These are phyloP conservation scores for Pichia sp. DNA, from an alignment of 1,139 yeast species.

Conservation along the genomic window DNA sequence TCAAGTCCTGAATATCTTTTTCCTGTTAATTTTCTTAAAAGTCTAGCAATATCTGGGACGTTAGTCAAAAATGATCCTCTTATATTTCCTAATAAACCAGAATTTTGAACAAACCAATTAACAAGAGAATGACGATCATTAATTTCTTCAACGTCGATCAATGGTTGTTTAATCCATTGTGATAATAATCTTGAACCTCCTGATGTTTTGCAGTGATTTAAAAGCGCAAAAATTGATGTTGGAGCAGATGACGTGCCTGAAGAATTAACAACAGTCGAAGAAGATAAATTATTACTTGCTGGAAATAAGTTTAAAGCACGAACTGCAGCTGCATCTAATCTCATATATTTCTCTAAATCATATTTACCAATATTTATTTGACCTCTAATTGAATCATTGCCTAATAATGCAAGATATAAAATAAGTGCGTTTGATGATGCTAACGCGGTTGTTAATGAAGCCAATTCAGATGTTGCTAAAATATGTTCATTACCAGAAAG, in stretches of 20 bases:
- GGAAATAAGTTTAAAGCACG: slow-evolving; percentile 87
- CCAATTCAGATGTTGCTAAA: slow-evolving; percentile 51
- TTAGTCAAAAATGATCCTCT: slow-evolving; percentile 62
- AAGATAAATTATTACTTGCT: slow-evolving; percentile 29
- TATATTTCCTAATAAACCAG: slow-evolving; percentile 56
- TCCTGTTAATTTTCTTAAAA: slow-evolving; percentile 55
- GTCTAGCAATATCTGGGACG: slow-evolving; percentile 77
- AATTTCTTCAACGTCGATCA: slow-evolving; percentile 57
- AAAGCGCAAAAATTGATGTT: slow-evolving; percentile 70
- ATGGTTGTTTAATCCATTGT: slow-evolving; percentile 95
- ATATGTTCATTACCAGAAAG: slow-evolving; percentile 53
- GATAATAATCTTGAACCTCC: slow-evolving; percentile 82
- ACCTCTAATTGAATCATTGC: slow-evolving; percentile 50
- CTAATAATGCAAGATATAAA: slow-evolving; percentile 55
- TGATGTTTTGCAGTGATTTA: slow-evolving; percentile 80
- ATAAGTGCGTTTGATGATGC: slow-evolving; percentile 59
- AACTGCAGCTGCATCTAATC: slow-evolving; percentile 84
- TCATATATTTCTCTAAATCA: slow-evolving; percentile 72
- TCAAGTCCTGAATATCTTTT: slow-evolving; percentile 46
- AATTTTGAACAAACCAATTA: slow-evolving; percentile 61
- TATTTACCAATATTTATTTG: slow-evolving; percentile 54
- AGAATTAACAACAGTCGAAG: slow-evolving; percentile 19
- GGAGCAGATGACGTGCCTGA: slow-evolving; percentile 31
- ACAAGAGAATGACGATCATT: slow-evolving; percentile 68
- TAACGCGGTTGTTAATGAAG: slow-evolving; percentile 34